Evolutionary conservation across 441 rosid species (phyloP).

Genomic region (Croton setiger): DNA sequence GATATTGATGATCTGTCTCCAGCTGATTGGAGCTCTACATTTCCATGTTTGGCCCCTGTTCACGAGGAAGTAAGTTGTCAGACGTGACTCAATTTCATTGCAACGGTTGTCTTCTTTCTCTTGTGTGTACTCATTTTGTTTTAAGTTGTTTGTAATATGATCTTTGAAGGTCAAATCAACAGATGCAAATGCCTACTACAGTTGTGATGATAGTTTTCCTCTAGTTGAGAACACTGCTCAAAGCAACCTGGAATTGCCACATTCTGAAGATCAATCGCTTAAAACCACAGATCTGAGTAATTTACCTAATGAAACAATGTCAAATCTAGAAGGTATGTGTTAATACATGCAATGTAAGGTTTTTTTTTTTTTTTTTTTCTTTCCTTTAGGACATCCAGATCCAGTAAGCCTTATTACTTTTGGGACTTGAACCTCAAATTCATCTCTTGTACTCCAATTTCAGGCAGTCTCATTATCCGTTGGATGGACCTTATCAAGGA

Average conservation of each 20-base stretch:
- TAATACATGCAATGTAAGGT: neutral
- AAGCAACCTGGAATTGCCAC: conserved; percentile 27
- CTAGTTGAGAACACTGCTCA: conserved; percentile 34
- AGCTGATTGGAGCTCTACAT: conserved; percentile 34
- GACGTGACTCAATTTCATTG: conserved; percentile 13
- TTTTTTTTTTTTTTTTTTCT: neutral
- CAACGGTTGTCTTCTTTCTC: neutral
- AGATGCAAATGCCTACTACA: conserved; percentile 63
- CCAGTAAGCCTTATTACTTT: neutral
- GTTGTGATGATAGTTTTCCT: conserved; percentile 61
- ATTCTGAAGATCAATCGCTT: conserved; percentile 32
- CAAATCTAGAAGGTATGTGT: conserved; percentile 40
- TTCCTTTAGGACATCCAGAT: neutral
- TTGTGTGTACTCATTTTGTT: neutral
- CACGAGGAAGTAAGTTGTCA: conserved; percentile 62
- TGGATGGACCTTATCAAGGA: conserved; percentile 51
- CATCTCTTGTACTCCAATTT: conserved; percentile 7
- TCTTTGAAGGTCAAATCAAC: conserved; percentile 49
- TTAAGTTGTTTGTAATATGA: conserved; percentile 16
- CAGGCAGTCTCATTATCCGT: conserved; percentile 40
- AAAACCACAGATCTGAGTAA: conserved; percentile 20
- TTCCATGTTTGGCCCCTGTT: conserved; percentile 47
- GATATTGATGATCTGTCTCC: conserved; percentile 63
- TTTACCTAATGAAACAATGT: conserved; percentile 21
- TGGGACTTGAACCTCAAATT: neutral